Evolutionary conservation across 176 grass and related monocot genomes (phyloP).

Genomic region (maize (Zea mays)): DNA sequence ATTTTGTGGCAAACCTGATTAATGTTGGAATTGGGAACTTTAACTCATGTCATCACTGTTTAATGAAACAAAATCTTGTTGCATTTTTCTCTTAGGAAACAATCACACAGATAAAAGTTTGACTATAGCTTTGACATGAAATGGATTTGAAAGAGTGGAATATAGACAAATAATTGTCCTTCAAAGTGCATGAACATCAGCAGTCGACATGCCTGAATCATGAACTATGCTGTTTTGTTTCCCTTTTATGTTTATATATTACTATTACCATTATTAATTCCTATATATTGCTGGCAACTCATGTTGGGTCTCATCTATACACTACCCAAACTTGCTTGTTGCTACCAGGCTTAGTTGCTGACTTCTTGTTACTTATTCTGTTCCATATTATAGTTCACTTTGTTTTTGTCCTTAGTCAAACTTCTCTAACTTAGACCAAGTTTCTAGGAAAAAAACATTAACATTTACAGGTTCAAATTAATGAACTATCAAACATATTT

Average conservation of each 20-base stretch:
- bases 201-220: neutral
- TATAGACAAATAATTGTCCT: neutral
- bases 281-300: neutral
- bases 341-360: neutral
- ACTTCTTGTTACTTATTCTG: no score
- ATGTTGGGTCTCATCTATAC: neutral
- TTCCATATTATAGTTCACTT: no score
- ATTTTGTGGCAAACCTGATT: neutral
- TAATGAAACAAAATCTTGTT: slow-evolving; percentile 20
- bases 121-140: neutral
- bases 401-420: no score
- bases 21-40: neutral
- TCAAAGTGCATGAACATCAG: neutral
- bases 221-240: neutral
- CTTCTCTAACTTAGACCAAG: no score
- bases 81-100: neutral
- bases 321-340: neutral
- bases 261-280: neutral
- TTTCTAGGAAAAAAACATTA: no score
- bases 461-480: no score
- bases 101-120: neutral
- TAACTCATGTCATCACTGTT: slow-evolving; percentile 11
- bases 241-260: neutral
- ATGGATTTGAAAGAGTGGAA: neutral
- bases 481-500: no score